Percentiles rank a stretch among this genome's conserved stretches.
Evolutionary conservation across 495 filamentous ascomycete genomes (phyloP).

Genomic region (Cenococcum geophilum): DNA sequence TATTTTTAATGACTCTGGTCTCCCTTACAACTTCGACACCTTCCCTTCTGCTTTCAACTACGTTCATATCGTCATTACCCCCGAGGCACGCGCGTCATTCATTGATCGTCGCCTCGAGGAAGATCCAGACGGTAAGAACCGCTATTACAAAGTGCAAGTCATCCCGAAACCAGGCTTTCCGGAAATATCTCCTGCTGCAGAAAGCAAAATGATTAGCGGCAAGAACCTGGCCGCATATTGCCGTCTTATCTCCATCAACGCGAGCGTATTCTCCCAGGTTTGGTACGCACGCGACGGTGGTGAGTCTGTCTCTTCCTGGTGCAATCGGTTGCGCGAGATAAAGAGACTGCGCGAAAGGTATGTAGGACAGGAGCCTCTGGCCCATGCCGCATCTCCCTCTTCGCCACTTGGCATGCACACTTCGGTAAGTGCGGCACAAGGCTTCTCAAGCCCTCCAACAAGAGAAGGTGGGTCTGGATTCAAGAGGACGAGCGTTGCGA

Average conservation of each 20-base stretch:
- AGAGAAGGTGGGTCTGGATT: slow-evolving; percentile 7
- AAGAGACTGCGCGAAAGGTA: slow-evolving; percentile 65
- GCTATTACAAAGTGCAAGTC: slow-evolving; percentile 78
- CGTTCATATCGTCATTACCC: slow-evolving; percentile 92
- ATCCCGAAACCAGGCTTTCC: slow-evolving; percentile 81
- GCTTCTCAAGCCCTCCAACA: slow-evolving; percentile 18
- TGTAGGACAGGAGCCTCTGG: slow-evolving; percentile 3
- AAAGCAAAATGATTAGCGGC: slow-evolving; percentile 78
- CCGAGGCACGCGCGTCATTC: slow-evolving; percentile 63
- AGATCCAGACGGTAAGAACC: slow-evolving; percentile 37
- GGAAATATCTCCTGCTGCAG: slow-evolving; percentile 78
- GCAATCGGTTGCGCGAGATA: slow-evolving; percentile 78
- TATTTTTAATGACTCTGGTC: slow-evolving; percentile 90
- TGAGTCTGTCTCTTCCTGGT: slow-evolving; percentile 86
- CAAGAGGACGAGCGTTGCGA: slow-evolving; percentile 27
- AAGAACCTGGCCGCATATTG: slow-evolving; percentile 77
- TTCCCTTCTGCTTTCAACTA: slow-evolving; percentile 92
- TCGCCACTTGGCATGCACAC: background rate
- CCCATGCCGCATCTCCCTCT: slow-evolving; percentile 10
- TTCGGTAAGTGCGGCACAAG: background rate
- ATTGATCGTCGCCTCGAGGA: slow-evolving; percentile 36
- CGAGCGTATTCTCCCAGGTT: slow-evolving; percentile 84
- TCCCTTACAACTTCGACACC: slow-evolving; percentile 80
- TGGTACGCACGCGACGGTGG: slow-evolving; percentile 73
- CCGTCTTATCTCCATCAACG: slow-evolving; percentile 84